Conservation (phyloP, 164 flowering plant species). For the Vitis riparia region DNA sequence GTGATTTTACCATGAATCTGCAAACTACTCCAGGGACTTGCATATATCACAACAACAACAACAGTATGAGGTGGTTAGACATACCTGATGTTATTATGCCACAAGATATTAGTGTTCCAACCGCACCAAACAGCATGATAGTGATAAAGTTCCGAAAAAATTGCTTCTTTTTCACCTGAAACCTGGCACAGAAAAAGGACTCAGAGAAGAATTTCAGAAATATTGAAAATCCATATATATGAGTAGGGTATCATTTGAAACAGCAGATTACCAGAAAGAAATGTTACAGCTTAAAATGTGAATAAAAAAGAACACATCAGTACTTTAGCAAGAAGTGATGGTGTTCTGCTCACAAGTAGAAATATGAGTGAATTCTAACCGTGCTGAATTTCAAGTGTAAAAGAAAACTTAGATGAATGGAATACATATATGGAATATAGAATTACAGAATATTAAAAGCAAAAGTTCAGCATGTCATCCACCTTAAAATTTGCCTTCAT, state of each 20-base stretch:
- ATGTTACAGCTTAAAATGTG: too few species aligned
- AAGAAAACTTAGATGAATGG: too few species aligned
- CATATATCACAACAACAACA: background rate
- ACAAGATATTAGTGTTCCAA: conserved; percentile 77
- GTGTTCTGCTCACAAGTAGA: background rate
- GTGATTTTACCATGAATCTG: background rate
- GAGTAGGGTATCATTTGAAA: background rate
- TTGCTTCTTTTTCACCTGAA: conserved; percentile 91
- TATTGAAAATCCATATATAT: background rate
- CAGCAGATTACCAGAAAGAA: background rate
- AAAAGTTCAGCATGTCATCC: too few species aligned
- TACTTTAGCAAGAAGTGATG: background rate
- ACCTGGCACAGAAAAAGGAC: conserved; percentile 40
- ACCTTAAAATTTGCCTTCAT: too few species aligned
- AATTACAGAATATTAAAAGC: too few species aligned
- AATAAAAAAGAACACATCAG: background rate
- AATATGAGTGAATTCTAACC: too few species aligned
- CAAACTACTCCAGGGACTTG: background rate
- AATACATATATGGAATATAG: too few species aligned
- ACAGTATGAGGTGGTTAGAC: background rate
- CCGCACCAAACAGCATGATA: conserved; percentile 77
- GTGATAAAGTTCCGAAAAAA: conserved; percentile 78
- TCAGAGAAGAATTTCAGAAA: conserved; percentile 1
- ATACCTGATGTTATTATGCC: conserved; percentile 63
- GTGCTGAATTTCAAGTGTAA: too few species aligned